A percentile compares a stretch with the other conserved stretches of the same genome.
phyloP scores from a whole-genome alignment of 2,329 filamentous ascomycete species.

The Colletotrichum viniferum region DNA sequence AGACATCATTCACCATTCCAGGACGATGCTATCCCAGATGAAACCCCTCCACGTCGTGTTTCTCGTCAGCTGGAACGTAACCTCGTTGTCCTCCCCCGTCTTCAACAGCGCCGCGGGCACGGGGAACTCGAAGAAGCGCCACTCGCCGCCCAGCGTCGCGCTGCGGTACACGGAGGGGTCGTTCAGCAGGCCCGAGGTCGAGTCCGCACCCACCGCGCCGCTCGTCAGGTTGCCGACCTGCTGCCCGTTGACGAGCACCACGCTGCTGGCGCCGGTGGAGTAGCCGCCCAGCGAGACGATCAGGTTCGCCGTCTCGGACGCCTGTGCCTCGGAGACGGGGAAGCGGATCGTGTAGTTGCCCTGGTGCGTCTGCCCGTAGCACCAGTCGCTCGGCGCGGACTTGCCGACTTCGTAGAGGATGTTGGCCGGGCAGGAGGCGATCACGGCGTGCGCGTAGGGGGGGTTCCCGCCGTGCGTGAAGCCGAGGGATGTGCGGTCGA shows the following conservation, averaged over 20 bases:
- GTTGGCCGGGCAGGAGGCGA: conserved; percentile 47
- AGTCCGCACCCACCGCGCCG: conserved; percentile 17
- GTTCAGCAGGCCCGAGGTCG: conserved; percentile 32
- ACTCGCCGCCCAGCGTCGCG: conserved; percentile 50
- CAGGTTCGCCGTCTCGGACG: conserved; percentile 36
- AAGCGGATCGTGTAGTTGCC: conserved; percentile 42
- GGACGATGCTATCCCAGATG: conserved; percentile 31
- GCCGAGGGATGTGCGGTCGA: conserved; percentile 18
- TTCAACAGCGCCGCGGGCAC: conserved; percentile 25
- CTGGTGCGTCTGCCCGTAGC: conserved; percentile 47
- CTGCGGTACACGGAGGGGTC: conserved; percentile 53
- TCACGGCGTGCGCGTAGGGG: conserved; percentile 45
- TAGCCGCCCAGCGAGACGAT: conserved; percentile 50
- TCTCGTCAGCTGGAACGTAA: conserved; percentile 28
- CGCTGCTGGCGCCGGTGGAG: conserved; percentile 41
- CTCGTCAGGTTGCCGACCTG: conserved; percentile 45
- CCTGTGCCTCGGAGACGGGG: conserved; percentile 1
- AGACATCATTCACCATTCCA: conserved; percentile 27
- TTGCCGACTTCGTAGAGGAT: conserved; percentile 46
- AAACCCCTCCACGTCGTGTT: conserved; percentile 31
- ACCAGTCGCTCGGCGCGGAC: conserved; percentile 48
- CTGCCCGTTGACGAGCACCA: conserved; percentile 44
- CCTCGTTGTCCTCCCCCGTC: conserved; percentile 26
- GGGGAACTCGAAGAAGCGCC: conserved; percentile 46
- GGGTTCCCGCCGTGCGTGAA: conserved; percentile 28